Evolutionary conservation across 2,329 filamentous ascomycete genomes (phyloP).

Genomic region (Neodidymelliopsis sp.): DNA sequence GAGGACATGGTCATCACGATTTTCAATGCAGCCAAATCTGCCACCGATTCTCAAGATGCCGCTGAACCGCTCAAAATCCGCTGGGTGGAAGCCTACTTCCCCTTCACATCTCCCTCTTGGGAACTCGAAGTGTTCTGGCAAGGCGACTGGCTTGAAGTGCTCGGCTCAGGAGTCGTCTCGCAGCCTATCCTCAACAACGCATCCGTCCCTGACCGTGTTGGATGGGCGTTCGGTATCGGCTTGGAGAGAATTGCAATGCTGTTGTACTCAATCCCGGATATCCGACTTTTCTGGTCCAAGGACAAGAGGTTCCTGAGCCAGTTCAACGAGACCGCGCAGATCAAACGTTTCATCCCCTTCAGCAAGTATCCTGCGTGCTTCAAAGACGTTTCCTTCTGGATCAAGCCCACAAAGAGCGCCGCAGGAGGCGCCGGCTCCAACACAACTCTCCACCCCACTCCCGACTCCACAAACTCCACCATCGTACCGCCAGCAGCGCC

Average conservation of each 20-base stretch:
- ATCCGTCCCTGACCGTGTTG: conserved; percentile 75
- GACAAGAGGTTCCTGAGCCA: conserved; percentile 87
- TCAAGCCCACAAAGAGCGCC: conserved; percentile 52
- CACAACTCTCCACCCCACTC: neutral
- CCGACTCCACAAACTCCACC: conserved; percentile 5
- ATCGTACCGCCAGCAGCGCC: conserved; percentile 50
- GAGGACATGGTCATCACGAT: conserved; percentile 91
- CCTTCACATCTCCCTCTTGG: conserved; percentile 94
- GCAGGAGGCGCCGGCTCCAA: conserved; percentile 33
- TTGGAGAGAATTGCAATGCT: conserved; percentile 97
- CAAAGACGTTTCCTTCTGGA: conserved; percentile 95
- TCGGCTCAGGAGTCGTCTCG: conserved; percentile 90
- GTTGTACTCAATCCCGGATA: conserved; percentile 94
- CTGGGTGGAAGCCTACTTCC: conserved; percentile 98
- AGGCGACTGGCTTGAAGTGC: conserved; percentile 93
- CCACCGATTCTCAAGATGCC: conserved; percentile 50
- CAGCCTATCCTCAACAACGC: conserved; percentile 83
- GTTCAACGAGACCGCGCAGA: conserved; percentile 63
- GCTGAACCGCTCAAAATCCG: conserved; percentile 80
- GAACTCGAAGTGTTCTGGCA: conserved; percentile 96
- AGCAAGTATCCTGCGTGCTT: conserved; percentile 89
- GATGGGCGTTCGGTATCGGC: conserved; percentile 96
- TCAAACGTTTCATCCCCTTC: conserved; percentile 79
- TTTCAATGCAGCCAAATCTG: conserved; percentile 78
- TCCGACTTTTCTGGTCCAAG: conserved; percentile 92